Evolutionary conservation across 441 rosid species (phyloP).

Genomic region (Lagerstroemia fauriei): DNA sequence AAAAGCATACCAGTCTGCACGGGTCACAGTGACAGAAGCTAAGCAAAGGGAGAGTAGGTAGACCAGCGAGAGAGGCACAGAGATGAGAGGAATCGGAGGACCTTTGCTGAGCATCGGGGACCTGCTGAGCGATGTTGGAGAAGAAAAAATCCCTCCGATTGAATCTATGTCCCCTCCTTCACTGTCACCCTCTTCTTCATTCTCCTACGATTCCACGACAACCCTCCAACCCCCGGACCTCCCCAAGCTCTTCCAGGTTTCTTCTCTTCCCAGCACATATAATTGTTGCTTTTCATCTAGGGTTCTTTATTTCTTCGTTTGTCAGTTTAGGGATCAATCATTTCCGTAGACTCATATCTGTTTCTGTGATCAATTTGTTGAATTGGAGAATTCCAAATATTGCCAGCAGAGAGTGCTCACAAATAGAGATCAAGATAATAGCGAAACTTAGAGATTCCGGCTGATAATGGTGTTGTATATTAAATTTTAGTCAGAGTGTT

Average conservation of each 20-base stretch:
- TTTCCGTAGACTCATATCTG: not conserved
- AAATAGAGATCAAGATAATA: not conserved
- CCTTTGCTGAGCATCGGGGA: conserved; percentile 81
- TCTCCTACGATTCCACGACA: conserved; percentile 25
- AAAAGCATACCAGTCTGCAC: too few species aligned
- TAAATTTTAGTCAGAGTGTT: not conserved
- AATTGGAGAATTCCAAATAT: not conserved
- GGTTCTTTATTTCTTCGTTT: not conserved
- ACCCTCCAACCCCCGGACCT: conserved; percentile 55
- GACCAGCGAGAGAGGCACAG: not conserved
- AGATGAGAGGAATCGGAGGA: conserved; percentile 83
- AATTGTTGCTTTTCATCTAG: not conserved
- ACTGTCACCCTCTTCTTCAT: conserved; percentile 27
- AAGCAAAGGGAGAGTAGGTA: not conserved
- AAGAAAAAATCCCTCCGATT: conserved; percentile 31
- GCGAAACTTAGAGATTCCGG: not conserved
- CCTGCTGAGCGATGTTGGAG: conserved; percentile 74
- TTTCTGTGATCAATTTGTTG: not conserved
- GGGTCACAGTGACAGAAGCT: not conserved
- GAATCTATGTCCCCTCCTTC: conserved; percentile 21
- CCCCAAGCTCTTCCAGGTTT: conserved; percentile 67
- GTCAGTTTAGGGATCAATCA: not conserved
- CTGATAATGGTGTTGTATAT: not conserved
- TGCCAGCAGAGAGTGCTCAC: not conserved
- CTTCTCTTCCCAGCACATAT: not conserved